These are phyloP conservation scores for Fusarium penzigii DNA, from an alignment of 2,329 filamentous ascomycete genomes.

Conservation along the genomic window DNA sequence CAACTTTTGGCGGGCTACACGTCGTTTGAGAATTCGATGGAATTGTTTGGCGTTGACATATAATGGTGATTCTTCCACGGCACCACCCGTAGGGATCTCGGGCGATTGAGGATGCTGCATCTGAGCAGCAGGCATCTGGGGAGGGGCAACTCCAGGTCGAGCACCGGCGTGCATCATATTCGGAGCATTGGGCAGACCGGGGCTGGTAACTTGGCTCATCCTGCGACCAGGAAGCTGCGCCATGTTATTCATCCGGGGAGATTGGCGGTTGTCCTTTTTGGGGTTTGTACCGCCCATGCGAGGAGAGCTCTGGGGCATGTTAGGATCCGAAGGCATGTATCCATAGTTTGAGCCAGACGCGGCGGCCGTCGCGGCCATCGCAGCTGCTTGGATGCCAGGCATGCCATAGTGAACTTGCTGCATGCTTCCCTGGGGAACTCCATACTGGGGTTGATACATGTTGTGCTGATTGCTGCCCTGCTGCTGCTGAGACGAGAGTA, in stretches of 20 bases:
- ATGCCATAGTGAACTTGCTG: constrained; percentile 69
- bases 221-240: constrained; percentile 63
- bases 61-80: constrained; percentile 85
- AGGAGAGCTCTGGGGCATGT: constrained; percentile 71
- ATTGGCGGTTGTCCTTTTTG: constrained; percentile 72
- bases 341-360: constrained; percentile 81
- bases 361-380: constrained; percentile 88
- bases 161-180: constrained; percentile 69
- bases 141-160: constrained; percentile 54
- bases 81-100: constrained; percentile 70
- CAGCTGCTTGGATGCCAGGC: constrained; percentile 82
- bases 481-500: constrained; percentile 76
- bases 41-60: constrained; percentile 99
- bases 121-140: constrained; percentile 63
- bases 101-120: constrained; percentile 74
- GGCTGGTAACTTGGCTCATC: constrained; percentile 77
- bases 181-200: constrained; percentile 71
- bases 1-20: constrained; percentile 88
- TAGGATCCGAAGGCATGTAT: constrained; percentile 70
- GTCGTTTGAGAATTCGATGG: constrained; percentile 91
- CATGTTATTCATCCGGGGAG: constrained; percentile 70
- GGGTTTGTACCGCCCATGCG: constrained; percentile 74
- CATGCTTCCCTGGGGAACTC: constrained; percentile 72
- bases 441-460: constrained; percentile 80
- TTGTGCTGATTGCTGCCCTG: constrained; percentile 63